A percentile compares a stretch with the other conserved stretches of the same genome.
Conservation (phyloP, 2,329 filamentous ascomycete species). For the Cladosporium halotolerans region DNA sequence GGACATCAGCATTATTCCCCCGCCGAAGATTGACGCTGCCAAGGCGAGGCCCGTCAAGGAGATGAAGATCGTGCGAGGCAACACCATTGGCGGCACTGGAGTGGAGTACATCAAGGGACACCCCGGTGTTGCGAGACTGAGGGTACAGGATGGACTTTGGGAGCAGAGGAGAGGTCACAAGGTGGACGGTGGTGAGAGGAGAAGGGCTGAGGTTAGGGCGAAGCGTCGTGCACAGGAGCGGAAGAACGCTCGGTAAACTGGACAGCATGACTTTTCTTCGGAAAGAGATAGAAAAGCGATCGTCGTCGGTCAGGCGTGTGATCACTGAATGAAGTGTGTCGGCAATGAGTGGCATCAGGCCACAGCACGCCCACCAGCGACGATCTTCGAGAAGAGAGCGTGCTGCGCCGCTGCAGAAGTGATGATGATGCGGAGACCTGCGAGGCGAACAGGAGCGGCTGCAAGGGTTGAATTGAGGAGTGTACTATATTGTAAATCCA, state of each 20-base stretch:
- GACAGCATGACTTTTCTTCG: not conserved
- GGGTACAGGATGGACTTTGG: constrained; percentile 83
- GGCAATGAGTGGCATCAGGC: not conserved
- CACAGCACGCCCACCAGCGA: not conserved
- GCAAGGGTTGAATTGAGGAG: not conserved
- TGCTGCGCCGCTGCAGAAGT: not conserved
- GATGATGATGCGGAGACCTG: too few relatives aligned
- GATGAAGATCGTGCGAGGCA: constrained; percentile 62
- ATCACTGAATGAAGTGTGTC: not conserved
- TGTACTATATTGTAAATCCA: constrained; percentile 11
- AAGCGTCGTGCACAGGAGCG: constrained; percentile 77
- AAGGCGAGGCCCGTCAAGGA: constrained; percentile 52
- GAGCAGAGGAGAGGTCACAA: constrained; percentile 80
- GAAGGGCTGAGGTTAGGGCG: constrained; percentile 76
- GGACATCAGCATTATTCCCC: constrained; percentile 23
- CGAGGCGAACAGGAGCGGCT: too few relatives aligned
- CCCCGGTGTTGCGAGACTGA: constrained; percentile 58
- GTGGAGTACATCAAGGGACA: constrained; percentile 61
- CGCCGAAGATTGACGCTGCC: constrained; percentile 12
- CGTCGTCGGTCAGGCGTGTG: not conserved
- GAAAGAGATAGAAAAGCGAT: not conserved
- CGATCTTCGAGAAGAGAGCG: not conserved
- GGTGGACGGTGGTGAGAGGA: constrained; percentile 92
- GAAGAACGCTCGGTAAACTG: constrained; percentile 43
- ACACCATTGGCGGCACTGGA: constrained; percentile 68